These are phyloP conservation scores for Kodamaea jinghongensis DNA, from an alignment of 805 yeast species.

Conservation along the genomic window DNA sequence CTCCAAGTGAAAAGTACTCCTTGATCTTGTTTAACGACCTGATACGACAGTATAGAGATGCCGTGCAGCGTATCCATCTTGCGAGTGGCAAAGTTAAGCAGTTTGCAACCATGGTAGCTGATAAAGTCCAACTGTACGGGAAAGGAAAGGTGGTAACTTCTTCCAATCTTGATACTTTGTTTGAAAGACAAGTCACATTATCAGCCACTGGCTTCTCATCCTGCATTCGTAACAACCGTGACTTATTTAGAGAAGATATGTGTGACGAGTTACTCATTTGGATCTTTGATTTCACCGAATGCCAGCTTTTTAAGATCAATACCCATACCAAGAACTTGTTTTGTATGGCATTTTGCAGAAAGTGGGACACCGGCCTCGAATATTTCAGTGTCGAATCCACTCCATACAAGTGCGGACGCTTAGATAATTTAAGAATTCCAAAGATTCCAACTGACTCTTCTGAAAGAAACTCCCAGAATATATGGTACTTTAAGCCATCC, in stretches of 20 bases:
- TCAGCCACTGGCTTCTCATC: conserved; percentile 64
- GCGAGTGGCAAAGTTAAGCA: conserved; percentile 63
- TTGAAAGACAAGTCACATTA: conserved; percentile 53
- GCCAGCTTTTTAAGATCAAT: conserved; percentile 52
- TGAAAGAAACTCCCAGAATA: conserved; percentile 13
- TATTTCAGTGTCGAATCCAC: background rate
- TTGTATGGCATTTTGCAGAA: conserved; percentile 55
- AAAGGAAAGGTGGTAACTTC: conserved; percentile 67
- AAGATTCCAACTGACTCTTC: conserved; percentile 23
- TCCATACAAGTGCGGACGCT: conserved; percentile 28
- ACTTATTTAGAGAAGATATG: conserved; percentile 77
- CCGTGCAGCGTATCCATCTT: conserved; percentile 58
- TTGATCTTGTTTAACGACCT: conserved; percentile 77
- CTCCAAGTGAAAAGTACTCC: conserved; percentile 45
- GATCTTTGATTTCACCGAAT: conserved; percentile 56
- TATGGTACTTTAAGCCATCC: conserved; percentile 41
- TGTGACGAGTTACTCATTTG: conserved; percentile 68
- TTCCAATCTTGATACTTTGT: conserved; percentile 45
- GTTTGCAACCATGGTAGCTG: conserved; percentile 72
- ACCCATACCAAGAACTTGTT: conserved; percentile 47
- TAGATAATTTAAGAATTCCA: conserved; percentile 39
- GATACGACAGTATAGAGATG: conserved; percentile 70
- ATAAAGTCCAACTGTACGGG: conserved; percentile 60
- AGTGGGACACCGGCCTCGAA: conserved; percentile 58
- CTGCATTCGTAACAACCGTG: conserved; percentile 64